A percentile compares a stretch with the other conserved stretches of the same genome.
Evolutionary conservation across 1,139 yeast species (phyloP).

Genomic region (Taphrina sp.): DNA sequence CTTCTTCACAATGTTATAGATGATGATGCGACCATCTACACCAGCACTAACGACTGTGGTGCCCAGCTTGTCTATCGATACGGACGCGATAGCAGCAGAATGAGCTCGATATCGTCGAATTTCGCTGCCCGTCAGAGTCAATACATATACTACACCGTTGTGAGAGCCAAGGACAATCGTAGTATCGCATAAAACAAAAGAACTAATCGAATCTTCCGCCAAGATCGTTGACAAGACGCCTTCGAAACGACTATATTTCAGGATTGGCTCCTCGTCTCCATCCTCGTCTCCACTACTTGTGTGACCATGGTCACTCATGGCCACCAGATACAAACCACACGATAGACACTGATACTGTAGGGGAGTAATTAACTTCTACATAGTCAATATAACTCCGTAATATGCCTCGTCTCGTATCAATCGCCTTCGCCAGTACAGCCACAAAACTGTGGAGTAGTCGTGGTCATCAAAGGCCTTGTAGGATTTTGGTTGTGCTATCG

Average conservation of each 20-base stretch:
- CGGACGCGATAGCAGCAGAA: slow-evolving; percentile 73
- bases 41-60: slow-evolving; percentile 33
- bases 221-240: slow-evolving; percentile 68
- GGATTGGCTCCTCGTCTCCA: slow-evolving; percentile 67
- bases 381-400: too few species aligned
- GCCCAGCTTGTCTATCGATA: slow-evolving; percentile 49
- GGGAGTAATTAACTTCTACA: too few species aligned
- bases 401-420: too few species aligned
- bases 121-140: slow-evolving; percentile 54
- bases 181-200: slow-evolving; percentile 58
- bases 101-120: slow-evolving; percentile 74
- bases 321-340: too few species aligned
- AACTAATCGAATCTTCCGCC: slow-evolving; percentile 71
- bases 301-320: too few species aligned
- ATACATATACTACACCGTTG: slow-evolving; percentile 73
- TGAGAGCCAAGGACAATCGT: slow-evolving; percentile 53
- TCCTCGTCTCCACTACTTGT: slow-evolving; percentile 4
- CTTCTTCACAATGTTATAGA: slow-evolving; percentile 11
- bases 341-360: too few species aligned
- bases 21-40: slow-evolving; percentile 34
- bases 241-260: slow-evolving; percentile 68
- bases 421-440: too few species aligned
- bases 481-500: too few species aligned
- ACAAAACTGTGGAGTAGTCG: too few species aligned
- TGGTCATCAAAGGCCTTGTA: too few species aligned